These are phyloP conservation scores for Drosera spatulata DNA, from an alignment of 179 eudicot species.

Conservation along the genomic window DNA sequence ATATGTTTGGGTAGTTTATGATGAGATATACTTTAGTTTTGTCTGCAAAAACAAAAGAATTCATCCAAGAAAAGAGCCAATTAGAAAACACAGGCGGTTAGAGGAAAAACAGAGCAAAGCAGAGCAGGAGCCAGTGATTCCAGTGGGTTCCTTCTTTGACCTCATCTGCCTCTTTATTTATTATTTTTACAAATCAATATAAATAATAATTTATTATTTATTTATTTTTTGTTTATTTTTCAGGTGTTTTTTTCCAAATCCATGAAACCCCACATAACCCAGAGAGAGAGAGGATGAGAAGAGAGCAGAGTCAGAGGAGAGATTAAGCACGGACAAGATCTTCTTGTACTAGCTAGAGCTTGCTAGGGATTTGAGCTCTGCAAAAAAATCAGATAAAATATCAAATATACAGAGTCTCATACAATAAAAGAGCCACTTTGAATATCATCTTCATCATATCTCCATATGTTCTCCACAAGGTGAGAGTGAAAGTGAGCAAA, in stretches of 20 bases:
- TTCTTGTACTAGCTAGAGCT: slow-evolving; percentile 13
- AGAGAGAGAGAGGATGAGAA: background rate
- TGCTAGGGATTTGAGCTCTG: no score
- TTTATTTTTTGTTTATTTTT: background rate
- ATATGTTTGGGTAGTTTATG: background rate
- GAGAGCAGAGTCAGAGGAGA: slow-evolving; percentile 18
- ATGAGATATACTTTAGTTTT: background rate
- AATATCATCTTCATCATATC: no score
- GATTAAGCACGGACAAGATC: slow-evolving; percentile 48
- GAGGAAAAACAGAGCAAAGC: slow-evolving; percentile 1
- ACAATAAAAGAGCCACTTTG: no score
- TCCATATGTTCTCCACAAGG: no score
- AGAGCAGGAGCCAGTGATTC: slow-evolving; percentile 11
- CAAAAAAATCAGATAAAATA: no score
- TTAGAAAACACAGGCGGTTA: slow-evolving; percentile 1
- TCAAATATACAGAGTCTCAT: no score
- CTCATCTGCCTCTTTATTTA: background rate
- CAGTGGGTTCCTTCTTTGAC: slow-evolving; percentile 7
- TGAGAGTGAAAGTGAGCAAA: no score
- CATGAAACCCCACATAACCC: background rate
- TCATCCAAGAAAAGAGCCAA: background rate
- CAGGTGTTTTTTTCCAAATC: background rate
- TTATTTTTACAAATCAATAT: background rate
- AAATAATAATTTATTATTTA: background rate
- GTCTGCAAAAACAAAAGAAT: background rate